Conservation (phyloP, 495 filamentous ascomycete species). For the Geopyxis carbonaria region DNA sequence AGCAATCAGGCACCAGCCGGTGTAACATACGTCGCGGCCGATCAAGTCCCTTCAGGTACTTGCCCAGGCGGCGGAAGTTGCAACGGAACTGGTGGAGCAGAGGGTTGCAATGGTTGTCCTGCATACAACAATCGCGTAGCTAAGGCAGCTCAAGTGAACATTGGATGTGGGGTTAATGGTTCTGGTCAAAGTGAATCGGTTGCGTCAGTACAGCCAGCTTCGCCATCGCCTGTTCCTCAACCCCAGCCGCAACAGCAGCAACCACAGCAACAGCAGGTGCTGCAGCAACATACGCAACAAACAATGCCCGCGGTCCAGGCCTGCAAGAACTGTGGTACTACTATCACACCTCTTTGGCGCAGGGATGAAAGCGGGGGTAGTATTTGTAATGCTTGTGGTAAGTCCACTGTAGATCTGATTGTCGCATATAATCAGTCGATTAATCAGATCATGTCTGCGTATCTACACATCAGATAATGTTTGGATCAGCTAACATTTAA, state of each 20-base stretch:
- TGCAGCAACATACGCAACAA: conserved; percentile 4
- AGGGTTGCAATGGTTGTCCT: conserved; percentile 87
- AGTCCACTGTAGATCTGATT: no score
- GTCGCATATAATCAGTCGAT: no score
- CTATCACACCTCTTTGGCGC: conserved; percentile 89
- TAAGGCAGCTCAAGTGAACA: conserved; percentile 56
- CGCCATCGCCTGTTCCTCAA: conserved; percentile 25
- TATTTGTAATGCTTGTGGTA: conserved; percentile 97
- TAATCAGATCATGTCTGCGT: conserved; percentile 6
- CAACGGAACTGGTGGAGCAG: conserved; percentile 92
- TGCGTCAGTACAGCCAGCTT: conserved; percentile 6
- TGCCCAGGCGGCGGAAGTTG: conserved; percentile 91
- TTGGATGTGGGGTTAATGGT: conserved; percentile 27
- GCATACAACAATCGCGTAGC: conserved; percentile 94
- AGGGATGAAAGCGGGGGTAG: conserved; percentile 90
- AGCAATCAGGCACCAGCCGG: conserved; percentile 32
- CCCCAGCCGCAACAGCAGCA: conserved; percentile 16
- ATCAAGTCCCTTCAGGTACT: conserved; percentile 56
- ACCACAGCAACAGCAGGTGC: conserved; percentile 11
- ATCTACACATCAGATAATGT: no score
- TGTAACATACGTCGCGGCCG: conserved; percentile 62
- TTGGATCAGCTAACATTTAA: no score
- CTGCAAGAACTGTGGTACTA: conserved; percentile 95
- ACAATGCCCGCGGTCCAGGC: conserved; percentile 49
- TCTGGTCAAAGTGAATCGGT: conserved; percentile 16